Base-by-base conservation (phyloP, 2,329 filamentous ascomycete species). In the Fonsecaea multimorphosa region DNA sequence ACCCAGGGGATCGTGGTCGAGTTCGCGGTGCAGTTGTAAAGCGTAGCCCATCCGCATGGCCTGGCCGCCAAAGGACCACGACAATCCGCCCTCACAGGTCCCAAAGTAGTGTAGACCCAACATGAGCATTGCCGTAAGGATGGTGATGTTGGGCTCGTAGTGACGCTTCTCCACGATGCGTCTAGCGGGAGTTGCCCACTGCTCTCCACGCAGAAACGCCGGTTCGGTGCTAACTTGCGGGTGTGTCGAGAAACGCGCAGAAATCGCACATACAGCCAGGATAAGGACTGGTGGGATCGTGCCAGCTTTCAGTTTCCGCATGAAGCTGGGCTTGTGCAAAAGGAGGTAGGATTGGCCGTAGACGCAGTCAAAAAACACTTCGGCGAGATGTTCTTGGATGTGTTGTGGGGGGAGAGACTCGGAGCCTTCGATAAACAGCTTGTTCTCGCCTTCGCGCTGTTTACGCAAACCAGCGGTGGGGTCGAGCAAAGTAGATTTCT, bases 31-130 rank as follows among this genome's bases (percentile, higher is more conserved):
- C 31, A 99, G 81, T 76, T 98, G 94, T 53, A 99, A 82, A 14
- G 95, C 95, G 77, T 96, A 97, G 8, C 94, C 95, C 95, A 98
- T 98, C 44, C 95, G 87, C 74, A 97, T 93, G 14, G 94, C 95
- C 82, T 96, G 93, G 0, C 95, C 95, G 19, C 93, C 93, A 69
- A 98, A 87, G 66, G 96, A 92, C 95, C 95, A 99, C 76, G 93
- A 97, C 70, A 94, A 87, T 14, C 93, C 94, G 64, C 95, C 95
- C 76, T 98, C 94, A 75, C 95, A 98, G 12, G 94, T 98, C 62
- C 95, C 95, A 73, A 98, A 98, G 74, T 97, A 94, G 76, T 99
- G 94, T 40, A 99, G 83, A 2, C 93, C 93, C 16, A 98, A 84
- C 19, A 98, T 86, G 8, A 98, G 78, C 67, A 97, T 89, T 54